phyloP scores from a whole-genome alignment of 306 rosid species.

The Rosa chinensis region DNA sequence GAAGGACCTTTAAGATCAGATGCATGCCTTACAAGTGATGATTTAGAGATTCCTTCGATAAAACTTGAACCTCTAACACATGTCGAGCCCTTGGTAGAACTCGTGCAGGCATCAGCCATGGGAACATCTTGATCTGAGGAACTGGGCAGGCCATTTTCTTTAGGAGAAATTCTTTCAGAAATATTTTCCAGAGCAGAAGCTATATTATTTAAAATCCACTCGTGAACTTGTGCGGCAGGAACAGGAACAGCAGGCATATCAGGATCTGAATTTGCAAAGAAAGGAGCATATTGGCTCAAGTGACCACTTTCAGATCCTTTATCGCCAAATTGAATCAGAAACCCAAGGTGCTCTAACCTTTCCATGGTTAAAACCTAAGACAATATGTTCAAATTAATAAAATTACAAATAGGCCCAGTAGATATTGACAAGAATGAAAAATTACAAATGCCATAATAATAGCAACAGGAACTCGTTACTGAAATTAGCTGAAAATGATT shows the following conservation, averaged over 20 bases:
- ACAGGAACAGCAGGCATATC: conserved; percentile 99
- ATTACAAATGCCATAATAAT: conserved; percentile 7
- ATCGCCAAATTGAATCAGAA: conserved; percentile 87
- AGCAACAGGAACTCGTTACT: not conserved
- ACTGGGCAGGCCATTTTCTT: conserved; percentile 79
- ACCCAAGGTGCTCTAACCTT: conserved; percentile 90
- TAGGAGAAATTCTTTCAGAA: conserved; percentile 74
- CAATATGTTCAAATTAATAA: conserved; percentile 31
- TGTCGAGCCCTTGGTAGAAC: conserved; percentile 54
- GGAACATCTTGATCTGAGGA: conserved; percentile 89
- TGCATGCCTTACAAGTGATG: conserved; percentile 81
- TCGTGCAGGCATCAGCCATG: conserved; percentile 85
- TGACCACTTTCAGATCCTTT: conserved; percentile 72
- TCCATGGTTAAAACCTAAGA: conserved; percentile 89
- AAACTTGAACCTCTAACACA: conserved; percentile 72
- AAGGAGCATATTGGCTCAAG: conserved; percentile 84
- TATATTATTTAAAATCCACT: conserved; percentile 81
- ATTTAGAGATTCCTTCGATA: conserved; percentile 92
- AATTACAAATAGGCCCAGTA: conserved; percentile 22
- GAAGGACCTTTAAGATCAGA: conserved; percentile 88
- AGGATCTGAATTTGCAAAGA: conserved; percentile 97
- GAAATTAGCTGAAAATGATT: not conserved
- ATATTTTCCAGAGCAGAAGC: conserved; percentile 79
- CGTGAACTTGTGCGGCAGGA: conserved; percentile 84
- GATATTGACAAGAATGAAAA: conserved; percentile 14